A percentile compares a stretch with the other conserved stretches of the same genome.
These are phyloP conservation scores for Populus hybrid DNA, from an alignment of 441 rosid species.

Conservation along the genomic window DNA sequence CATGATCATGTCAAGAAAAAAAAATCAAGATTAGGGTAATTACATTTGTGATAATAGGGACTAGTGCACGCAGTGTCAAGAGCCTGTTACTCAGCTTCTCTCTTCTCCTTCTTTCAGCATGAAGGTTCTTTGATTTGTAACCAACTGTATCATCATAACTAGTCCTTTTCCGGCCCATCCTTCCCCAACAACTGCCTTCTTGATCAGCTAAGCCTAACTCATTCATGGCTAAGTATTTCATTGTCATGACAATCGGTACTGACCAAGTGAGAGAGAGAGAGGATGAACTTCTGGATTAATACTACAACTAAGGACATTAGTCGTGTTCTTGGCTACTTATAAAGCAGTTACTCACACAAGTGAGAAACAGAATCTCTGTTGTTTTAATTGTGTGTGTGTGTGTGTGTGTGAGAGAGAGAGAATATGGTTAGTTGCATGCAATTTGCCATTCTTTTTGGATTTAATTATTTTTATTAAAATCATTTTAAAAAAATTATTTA, in stretches of 20 bases:
- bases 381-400: slow-evolving; percentile 3
- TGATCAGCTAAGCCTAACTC: slow-evolving; percentile 14
- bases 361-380: slow-evolving; percentile 16
- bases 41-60: slow-evolving; percentile 85
- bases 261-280: background rate
- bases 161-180: slow-evolving; percentile 27
- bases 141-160: slow-evolving; percentile 24
- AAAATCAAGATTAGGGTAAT: background rate
- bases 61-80: slow-evolving; percentile 61
- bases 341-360: slow-evolving; percentile 29
- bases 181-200: slow-evolving; percentile 19
- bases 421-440: slow-evolving; percentile 14
- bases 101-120: slow-evolving; percentile 76
- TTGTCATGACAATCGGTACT: background rate
- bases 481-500: no score
- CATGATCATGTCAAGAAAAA: background rate
- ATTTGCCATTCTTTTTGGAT: background rate
- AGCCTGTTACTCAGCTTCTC: slow-evolving; percentile 71
- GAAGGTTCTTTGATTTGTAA: slow-evolving; percentile 72
- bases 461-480: no score
- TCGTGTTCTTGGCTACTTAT: slow-evolving; percentile 4
- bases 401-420: background rate
- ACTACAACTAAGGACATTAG: background rate
- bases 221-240: slow-evolving; percentile 28
- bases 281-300: background rate